Percentiles rank a stretch among this genome's conserved stretches.
Conservation (phyloP, 768 basidiomycete genomes). For the Leccinum disarticulatum region DNA sequence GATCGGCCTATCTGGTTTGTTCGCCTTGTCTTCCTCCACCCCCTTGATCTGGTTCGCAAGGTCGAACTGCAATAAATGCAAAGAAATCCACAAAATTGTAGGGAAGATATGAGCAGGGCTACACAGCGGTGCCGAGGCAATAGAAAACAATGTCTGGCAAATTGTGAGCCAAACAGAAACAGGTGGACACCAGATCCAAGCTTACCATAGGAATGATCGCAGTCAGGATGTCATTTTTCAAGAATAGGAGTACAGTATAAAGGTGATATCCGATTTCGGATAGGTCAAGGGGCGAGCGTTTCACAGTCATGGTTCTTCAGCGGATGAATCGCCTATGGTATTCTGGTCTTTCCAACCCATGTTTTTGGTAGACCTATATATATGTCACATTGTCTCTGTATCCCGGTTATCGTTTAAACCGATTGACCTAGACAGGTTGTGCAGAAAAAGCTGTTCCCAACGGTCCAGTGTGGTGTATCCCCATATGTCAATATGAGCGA, state of each 20-base stretch:
- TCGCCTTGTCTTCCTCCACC: constrained; percentile 41
- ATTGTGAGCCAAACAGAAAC: neutral
- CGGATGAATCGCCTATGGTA: neutral
- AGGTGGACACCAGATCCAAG: neutral
- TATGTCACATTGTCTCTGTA: neutral
- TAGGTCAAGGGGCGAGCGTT: neutral
- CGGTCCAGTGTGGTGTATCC: neutral
- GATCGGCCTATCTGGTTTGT: constrained; percentile 46
- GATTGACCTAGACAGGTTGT: neutral
- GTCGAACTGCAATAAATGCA: constrained; percentile 45
- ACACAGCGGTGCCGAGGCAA: constrained; percentile 30
- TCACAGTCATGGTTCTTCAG: constrained; percentile 5
- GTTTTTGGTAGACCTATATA: neutral
- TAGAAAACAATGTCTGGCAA: neutral
- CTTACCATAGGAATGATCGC: constrained; percentile 46
- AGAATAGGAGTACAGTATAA: constrained; percentile 39
- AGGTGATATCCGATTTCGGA: constrained; percentile 20
- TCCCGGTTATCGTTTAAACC: constrained; percentile 4
- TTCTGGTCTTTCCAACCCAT: neutral
- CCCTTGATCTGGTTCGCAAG: constrained; percentile 18
- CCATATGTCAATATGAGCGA: neutral
- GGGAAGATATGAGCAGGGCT: constrained; percentile 22
- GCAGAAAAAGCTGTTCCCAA: neutral
- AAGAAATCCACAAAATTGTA: constrained; percentile 42
- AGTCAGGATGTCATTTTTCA: constrained; percentile 47